Conservation (phyloP, 2,329 filamentous ascomycete species). For the Xylaria hypoxylon region DNA sequence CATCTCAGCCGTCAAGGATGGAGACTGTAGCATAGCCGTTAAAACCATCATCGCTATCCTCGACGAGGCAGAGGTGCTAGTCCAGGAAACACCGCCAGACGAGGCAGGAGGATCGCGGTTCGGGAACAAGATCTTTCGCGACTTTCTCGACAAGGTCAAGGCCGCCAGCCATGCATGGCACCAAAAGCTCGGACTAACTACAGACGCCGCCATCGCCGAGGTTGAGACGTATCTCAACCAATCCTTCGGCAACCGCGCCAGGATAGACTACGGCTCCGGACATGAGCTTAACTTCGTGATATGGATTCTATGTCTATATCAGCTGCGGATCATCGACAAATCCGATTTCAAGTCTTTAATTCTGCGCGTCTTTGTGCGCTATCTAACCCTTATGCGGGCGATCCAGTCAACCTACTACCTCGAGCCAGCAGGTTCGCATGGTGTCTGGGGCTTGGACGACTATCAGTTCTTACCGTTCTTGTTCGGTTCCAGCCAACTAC, state of each 20-base stretch:
- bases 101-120: slow-evolving; percentile 92
- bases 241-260: slow-evolving; percentile 84
- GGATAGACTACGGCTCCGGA: slow-evolving; percentile 96
- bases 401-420: slow-evolving; percentile 95
- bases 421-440: slow-evolving; percentile 95
- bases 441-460: slow-evolving; percentile 97
- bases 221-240: slow-evolving; percentile 82
- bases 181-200: slow-evolving; percentile 64
- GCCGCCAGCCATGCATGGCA: slow-evolving; percentile 73
- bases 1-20: slow-evolving; percentile 70
- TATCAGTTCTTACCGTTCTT: slow-evolving; percentile 97
- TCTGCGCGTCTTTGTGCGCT: slow-evolving; percentile 82
- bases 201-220: slow-evolving; percentile 71
- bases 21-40: slow-evolving; percentile 69
- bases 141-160: slow-evolving; percentile 78
- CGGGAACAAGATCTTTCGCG: slow-evolving; percentile 91
- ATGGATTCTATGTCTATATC: slow-evolving; percentile 94
- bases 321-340: slow-evolving; percentile 72
- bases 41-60: slow-evolving; percentile 76
- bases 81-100: slow-evolving; percentile 78
- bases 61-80: slow-evolving; percentile 73
- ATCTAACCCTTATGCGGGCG: slow-evolving; percentile 86
- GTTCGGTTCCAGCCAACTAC: slow-evolving; percentile 90
- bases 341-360: slow-evolving; percentile 79
- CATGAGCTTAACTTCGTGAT: slow-evolving; percentile 98